Percentiles rank a stretch among this genome's conserved stretches.
Conservation (phyloP, 1,284 basidiomycete genomes). For the Wallemia hederae region DNA sequence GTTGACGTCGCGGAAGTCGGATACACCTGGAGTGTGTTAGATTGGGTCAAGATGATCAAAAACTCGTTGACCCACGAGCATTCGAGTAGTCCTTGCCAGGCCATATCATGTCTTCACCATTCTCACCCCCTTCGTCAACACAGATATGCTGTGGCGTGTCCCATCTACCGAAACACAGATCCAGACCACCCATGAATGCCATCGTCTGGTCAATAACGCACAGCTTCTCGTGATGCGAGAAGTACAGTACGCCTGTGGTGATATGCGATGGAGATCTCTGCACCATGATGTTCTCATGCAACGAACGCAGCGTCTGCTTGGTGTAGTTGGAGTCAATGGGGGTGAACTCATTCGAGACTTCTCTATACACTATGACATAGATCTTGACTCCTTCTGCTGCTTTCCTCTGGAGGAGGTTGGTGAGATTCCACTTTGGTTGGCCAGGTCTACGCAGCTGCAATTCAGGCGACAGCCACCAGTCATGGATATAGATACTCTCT, state of each 20-base stretch:
- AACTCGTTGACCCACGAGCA: not conserved
- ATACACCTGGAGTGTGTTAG: constrained; percentile 67
- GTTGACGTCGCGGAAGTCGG: constrained; percentile 60
- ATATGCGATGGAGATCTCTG: constrained; percentile 94
- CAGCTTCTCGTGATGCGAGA: constrained; percentile 65
- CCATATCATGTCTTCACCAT: constrained; percentile 41
- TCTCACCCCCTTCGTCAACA: constrained; percentile 41
- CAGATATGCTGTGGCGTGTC: constrained; percentile 85
- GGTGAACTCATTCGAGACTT: constrained; percentile 90
- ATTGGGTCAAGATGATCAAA: constrained; percentile 27
- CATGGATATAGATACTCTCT: constrained; percentile 35
- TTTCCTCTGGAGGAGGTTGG: constrained; percentile 63
- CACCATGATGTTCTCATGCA: constrained; percentile 84
- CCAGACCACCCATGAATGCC: constrained; percentile 91
- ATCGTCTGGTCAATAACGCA: constrained; percentile 94
- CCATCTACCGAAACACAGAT: constrained; percentile 81
- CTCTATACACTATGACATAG: constrained; percentile 75
- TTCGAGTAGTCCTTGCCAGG: constrained; percentile 24
- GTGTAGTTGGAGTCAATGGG: constrained; percentile 49
- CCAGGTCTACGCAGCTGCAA: constrained; percentile 41
- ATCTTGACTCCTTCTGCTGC: constrained; percentile 91
- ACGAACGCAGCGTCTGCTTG: constrained; percentile 51
- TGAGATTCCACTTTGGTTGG: constrained; percentile 63
- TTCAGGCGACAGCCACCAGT: constrained; percentile 74
- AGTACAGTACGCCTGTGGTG: constrained; percentile 89